Evolutionary conservation across 164 flowering plant species (phyloP).

Genomic region (Warburgia ugandensis): DNA sequence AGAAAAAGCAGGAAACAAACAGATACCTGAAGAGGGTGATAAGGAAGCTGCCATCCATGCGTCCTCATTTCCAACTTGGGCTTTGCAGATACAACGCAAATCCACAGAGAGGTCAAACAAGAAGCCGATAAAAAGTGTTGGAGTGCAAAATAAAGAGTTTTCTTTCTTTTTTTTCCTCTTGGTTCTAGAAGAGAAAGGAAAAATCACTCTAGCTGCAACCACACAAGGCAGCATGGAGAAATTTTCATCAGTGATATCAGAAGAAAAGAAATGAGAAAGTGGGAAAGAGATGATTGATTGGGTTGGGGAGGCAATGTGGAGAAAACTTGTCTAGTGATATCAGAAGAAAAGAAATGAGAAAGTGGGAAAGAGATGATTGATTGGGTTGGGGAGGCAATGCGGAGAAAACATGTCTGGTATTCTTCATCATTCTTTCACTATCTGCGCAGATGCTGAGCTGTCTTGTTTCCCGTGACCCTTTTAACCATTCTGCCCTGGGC

Average conservation of each 20-base stretch:
- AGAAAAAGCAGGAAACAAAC: no score
- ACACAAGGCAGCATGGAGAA: conserved; percentile 7
- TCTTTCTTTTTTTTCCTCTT: not conserved
- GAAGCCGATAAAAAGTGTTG: no score
- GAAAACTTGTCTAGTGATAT: conserved; percentile 5
- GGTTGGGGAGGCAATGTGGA: not conserved
- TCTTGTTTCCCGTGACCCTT: no score
- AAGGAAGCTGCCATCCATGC: conserved; percentile 98
- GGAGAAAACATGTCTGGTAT: conserved; percentile 3
- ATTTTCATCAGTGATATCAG: not conserved
- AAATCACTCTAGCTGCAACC: not conserved
- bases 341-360: no score
- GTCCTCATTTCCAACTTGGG: conserved; percentile 63
- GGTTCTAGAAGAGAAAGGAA: conserved; percentile 2
- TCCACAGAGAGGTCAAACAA: not conserved
- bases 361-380: not conserved
- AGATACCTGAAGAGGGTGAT: conserved; percentile 95
- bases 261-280: not conserved
- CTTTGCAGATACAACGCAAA: not conserved
- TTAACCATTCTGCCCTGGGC: no score
- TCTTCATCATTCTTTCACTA: not conserved
- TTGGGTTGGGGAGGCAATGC: not conserved
- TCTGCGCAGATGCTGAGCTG: no score
- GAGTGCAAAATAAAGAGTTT: not conserved
- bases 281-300: not conserved